Evolutionary conservation across 2,329 filamentous ascomycete genomes (phyloP).

Genomic region (Tolypocladium album): DNA sequence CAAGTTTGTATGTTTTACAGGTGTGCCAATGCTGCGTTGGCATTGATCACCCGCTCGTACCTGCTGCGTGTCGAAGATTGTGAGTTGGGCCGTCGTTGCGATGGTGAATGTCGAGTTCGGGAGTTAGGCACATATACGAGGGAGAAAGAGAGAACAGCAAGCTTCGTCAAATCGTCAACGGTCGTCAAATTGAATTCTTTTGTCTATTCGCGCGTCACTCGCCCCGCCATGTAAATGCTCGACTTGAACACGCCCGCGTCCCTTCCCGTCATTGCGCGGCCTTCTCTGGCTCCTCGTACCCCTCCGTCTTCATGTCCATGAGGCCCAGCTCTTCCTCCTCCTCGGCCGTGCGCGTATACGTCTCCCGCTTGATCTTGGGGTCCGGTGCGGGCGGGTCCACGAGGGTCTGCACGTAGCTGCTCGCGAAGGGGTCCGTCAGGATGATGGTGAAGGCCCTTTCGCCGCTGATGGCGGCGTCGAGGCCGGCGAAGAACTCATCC

Average conservation of each 20-base stretch:
- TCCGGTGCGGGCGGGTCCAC: constrained; percentile 62
- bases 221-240: neutral
- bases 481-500: constrained; percentile 67
- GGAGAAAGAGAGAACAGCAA: neutral
- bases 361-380: constrained; percentile 68
- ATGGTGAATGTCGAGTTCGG: neutral
- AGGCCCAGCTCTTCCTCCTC: constrained; percentile 91
- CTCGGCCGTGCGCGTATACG: constrained; percentile 79
- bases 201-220: neutral
- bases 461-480: constrained; percentile 71
- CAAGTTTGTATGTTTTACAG: neutral
- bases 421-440: constrained; percentile 78
- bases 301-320: constrained; percentile 85
- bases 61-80: neutral
- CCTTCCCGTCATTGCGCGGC: constrained; percentile 3
- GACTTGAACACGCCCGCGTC: neutral
- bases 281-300: constrained; percentile 49
- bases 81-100: neutral
- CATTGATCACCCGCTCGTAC: neutral
- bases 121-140: neutral
- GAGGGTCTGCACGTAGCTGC: constrained; percentile 88
- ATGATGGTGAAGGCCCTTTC: constrained; percentile 72
- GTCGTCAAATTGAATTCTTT: neutral
- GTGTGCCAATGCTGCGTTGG: neutral
- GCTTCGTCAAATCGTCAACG: neutral